A percentile compares a stretch with the other conserved stretches of the same genome.
phyloP scores from a whole-genome alignment of 495 filamentous ascomycete species.

The Margaritispora aquatica region DNA sequence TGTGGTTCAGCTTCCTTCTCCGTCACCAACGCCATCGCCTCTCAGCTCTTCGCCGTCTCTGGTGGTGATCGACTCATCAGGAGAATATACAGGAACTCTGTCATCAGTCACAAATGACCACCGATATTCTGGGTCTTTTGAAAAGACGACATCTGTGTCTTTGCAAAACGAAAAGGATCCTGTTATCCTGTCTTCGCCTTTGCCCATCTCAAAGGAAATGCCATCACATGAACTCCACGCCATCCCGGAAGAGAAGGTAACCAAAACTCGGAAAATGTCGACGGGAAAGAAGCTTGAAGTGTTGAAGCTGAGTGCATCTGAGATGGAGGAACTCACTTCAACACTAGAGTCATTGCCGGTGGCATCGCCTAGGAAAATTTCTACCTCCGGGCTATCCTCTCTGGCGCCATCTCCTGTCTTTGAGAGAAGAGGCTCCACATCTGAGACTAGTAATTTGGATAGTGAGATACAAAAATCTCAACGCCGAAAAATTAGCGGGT shows the following conservation, averaged over 20 bases:
- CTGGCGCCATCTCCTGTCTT: constrained; percentile 17
- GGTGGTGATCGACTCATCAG: constrained; percentile 6
- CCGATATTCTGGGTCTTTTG: constrained; percentile 9
- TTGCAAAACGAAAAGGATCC: constrained; percentile 4
- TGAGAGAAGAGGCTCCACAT: constrained; percentile 1
- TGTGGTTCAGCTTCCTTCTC: constrained; percentile 17
- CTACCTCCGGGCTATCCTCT: constrained; percentile 2
- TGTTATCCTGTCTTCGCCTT: constrained; percentile 1
- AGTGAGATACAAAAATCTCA: not conserved
- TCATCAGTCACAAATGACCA: constrained; percentile 5
- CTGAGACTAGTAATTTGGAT: constrained; percentile 3
- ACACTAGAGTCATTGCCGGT: constrained; percentile 48
- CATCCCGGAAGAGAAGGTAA: constrained; percentile 20
- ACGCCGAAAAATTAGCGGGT: not conserved
- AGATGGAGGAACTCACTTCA: constrained; percentile 50
- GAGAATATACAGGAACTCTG: not conserved
- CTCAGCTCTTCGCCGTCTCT: constrained; percentile 12
- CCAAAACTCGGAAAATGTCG: constrained; percentile 18
- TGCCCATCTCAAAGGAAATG: constrained; percentile 12
- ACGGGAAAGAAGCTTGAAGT: constrained; percentile 27
- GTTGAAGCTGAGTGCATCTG: constrained; percentile 44
- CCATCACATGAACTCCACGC: constrained; percentile 19
- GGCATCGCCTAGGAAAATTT: constrained; percentile 9
- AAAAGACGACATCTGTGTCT: not conserved
- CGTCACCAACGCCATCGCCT: constrained; percentile 16